Conservation (phyloP, 768 basidiomycete species). For the Kwoniella bestiolae region DNA sequence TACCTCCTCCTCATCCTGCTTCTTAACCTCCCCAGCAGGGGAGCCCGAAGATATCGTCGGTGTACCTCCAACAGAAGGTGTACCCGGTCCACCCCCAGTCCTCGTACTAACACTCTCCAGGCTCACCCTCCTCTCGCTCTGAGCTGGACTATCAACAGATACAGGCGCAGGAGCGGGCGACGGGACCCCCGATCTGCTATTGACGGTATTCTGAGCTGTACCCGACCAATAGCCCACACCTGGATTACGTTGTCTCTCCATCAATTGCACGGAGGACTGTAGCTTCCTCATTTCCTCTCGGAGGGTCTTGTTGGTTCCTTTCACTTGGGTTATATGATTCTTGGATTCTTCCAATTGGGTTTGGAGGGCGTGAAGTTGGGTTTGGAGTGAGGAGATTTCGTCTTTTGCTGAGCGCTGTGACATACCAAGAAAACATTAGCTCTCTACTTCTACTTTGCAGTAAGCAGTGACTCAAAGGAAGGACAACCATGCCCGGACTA, state of each 20-base stretch:
- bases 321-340: constrained; percentile 70
- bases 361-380: constrained; percentile 62
- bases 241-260: constrained; percentile 89
- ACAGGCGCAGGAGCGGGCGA: constrained; percentile 13
- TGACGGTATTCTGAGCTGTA: constrained; percentile 1
- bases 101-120: constrained; percentile 29
- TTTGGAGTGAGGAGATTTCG: constrained; percentile 37
- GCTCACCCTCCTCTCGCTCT: constrained; percentile 20
- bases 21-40: constrained; percentile 9
- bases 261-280: constrained; percentile 84
- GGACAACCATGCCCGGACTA: too few relatives aligned
- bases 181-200: constrained; percentile 14
- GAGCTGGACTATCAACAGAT: constrained; percentile 22
- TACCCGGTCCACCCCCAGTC: not conserved
- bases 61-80: not conserved
- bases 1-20: constrained; percentile 80
- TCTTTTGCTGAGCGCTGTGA: constrained; percentile 61
- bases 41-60: constrained; percentile 1
- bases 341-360: constrained; percentile 75
- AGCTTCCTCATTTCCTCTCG: constrained; percentile 95
- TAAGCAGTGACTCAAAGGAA: too few relatives aligned
- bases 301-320: constrained; percentile 80
- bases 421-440: not conserved
- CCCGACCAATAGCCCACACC: constrained; percentile 87
- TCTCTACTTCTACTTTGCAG: too few relatives aligned